phyloP scores from a whole-genome alignment of 2,329 filamentous ascomycete species.

The Endoconidiophora laricicola region DNA sequence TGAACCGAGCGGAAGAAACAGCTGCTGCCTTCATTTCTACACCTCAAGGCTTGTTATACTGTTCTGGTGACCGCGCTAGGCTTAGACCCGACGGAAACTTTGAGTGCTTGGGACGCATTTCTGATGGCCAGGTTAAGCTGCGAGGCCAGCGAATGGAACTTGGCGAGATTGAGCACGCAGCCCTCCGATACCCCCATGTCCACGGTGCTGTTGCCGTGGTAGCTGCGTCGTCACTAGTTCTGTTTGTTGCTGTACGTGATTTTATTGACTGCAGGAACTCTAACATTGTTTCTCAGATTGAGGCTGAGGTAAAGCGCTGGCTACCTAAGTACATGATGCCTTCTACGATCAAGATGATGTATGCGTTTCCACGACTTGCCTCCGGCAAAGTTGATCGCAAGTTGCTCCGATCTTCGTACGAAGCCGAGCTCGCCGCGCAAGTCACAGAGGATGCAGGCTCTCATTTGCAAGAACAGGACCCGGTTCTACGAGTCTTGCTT shows the following conservation, averaged over 20 bases:
- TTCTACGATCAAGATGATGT: conserved; percentile 47
- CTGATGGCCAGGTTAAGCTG: conserved; percentile 69
- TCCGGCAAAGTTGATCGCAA: conserved; percentile 74
- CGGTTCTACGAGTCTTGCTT: conserved; percentile 18
- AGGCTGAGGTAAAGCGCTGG: conserved; percentile 51
- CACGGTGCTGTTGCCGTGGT: conserved; percentile 52
- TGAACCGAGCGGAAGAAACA: conserved; percentile 68
- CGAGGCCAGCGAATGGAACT: conserved; percentile 71
- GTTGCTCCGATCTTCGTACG: conserved; percentile 36
- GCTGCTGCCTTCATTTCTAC: conserved; percentile 51
- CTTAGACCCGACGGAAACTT: conserved; percentile 50
- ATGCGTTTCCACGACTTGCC: conserved; percentile 54
- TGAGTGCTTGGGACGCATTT: conserved; percentile 71
- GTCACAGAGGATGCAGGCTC: too few relatives aligned
- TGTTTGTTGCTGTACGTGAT: conserved; percentile 48
- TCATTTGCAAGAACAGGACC: background rate
- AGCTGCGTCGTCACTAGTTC: conserved; percentile 50
- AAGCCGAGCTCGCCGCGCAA: conserved; percentile 1
- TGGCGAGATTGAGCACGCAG: conserved; percentile 59
- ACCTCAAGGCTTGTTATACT: conserved; percentile 54
- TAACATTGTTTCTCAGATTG: conserved; percentile 22
- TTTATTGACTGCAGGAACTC: background rate
- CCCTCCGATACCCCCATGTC: conserved; percentile 43
- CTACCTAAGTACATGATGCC: conserved; percentile 75
- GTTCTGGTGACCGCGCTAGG: conserved; percentile 69